Evolutionary conservation across 176 grass and related monocot genomes (phyloP).

Genomic region (Triticum turgidum): DNA sequence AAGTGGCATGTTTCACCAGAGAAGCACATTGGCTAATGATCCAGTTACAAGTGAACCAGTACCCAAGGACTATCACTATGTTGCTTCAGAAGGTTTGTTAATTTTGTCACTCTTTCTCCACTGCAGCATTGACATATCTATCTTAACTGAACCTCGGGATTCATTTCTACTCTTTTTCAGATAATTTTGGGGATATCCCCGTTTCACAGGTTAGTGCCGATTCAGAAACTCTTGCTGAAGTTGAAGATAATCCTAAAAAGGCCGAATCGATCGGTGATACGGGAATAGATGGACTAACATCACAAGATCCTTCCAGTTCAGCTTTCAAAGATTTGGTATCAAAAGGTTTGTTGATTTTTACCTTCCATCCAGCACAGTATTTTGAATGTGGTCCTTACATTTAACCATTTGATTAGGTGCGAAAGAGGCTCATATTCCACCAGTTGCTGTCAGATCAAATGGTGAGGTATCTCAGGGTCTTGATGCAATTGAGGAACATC

Average conservation of each 20-base stretch:
- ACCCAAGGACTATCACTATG: slow-evolving; percentile 8
- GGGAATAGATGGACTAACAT: slow-evolving; percentile 1
- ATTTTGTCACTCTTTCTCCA: background rate
- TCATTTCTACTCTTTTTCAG: slow-evolving; percentile 6
- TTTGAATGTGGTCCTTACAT: slow-evolving; percentile 15
- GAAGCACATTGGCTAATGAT: slow-evolving; percentile 1
- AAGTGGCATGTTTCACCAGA: background rate
- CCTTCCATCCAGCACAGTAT: slow-evolving; percentile 17
- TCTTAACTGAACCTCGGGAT: background rate
- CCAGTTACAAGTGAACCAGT: slow-evolving; percentile 17
- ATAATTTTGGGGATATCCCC: background rate
- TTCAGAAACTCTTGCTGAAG: slow-evolving; percentile 29
- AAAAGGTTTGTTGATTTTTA: slow-evolving; percentile 22
- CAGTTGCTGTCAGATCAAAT: slow-evolving; percentile 23
- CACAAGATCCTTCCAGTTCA: slow-evolving; percentile 30
- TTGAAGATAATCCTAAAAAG: slow-evolving; percentile 27
- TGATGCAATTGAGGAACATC: slow-evolving; percentile 29
- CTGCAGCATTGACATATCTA: background rate
- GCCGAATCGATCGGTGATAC: slow-evolving; percentile 21
- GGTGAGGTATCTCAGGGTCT: slow-evolving; percentile 31
- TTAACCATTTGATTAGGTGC: slow-evolving; percentile 25
- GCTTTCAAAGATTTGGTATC: slow-evolving; percentile 11
- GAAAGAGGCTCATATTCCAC: slow-evolving; percentile 22
- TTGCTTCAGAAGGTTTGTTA: slow-evolving; percentile 41
- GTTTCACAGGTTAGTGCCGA: slow-evolving; percentile 24